Evolutionary conservation across 495 filamentous ascomycete species (phyloP), one percentile per base, ranked within the genome.

Genomic region (Penicillium daleae): DNA sequence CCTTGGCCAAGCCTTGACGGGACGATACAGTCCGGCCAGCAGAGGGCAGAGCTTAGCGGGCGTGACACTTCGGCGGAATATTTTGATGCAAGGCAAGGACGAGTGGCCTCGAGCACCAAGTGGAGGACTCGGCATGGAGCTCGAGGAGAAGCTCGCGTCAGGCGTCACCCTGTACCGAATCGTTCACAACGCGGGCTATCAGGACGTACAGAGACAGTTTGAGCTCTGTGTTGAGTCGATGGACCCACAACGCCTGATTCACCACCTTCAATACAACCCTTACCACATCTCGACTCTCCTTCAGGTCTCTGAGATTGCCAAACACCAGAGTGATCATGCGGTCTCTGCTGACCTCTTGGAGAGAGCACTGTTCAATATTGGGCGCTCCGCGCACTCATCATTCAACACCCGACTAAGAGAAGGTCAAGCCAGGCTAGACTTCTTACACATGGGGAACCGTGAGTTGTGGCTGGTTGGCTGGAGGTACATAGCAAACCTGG

Each of bases 241-340:
- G 82, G 90, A 96, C 71, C 90, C 91, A 10, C 86, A 93, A 69
- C 79, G 85, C 22, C 75, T 92, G 73, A 79, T 91, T 40, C 76
- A 80, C 4, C 80, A 89, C 32, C 80, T 91, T 5, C 86, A 85
- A 59, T 85, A 85, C 72, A 90, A 92, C 60, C 89, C 92, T 1
- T 98, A 97, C 70, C 93, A 98, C 69, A 87, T 98, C 62, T 94
- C 93, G 0, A 95, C 93, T 2, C 85, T 99, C 9, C 87, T 97
- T 46, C 93, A 97, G 72, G 92, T 95, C 22, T 96, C 92, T 56
- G 92, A 93, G 72, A 89, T 97, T 48, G 92, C 92, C 21, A 91
- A 92, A 71, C 90, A 97, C 46, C 90, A 97, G 68, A 83, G 90
- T 35, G 94, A 98, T 70, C 87, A 92, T 65, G 86, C 92, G 4